phyloP scores from a whole-genome alignment of 352 stramenopile genomes.

The Globisporangium echinulatum region DNA sequence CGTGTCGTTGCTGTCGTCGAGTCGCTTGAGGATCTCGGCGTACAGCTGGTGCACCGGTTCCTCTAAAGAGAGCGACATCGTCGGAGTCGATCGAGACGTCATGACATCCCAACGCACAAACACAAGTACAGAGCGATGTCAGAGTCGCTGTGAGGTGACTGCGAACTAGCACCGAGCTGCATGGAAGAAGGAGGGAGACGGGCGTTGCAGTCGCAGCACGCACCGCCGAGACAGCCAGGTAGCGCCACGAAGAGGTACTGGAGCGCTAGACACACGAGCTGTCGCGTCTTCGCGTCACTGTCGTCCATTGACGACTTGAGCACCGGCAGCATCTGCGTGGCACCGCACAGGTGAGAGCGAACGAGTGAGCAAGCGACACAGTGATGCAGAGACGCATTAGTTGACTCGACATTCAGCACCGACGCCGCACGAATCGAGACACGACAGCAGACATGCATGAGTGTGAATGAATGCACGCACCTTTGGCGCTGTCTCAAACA shows the following conservation, averaged over 20 bases:
- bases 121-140: background rate
- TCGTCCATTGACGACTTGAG: constrained; percentile 88
- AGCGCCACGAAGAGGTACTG: constrained; percentile 83
- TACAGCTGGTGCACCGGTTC: constrained; percentile 89
- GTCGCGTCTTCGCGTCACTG: constrained; percentile 80
- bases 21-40: constrained; percentile 88
- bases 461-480: constrained; percentile 14
- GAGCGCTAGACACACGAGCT: constrained; percentile 85
- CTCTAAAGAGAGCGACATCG: constrained; percentile 28
- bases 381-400: background rate
- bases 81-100: too few species aligned
- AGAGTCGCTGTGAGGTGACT: background rate
- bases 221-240: constrained; percentile 68
- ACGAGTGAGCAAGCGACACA: background rate
- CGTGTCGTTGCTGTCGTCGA: constrained; percentile 89
- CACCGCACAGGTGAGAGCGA: too few species aligned
- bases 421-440: too few species aligned
- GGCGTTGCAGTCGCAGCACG: background rate
- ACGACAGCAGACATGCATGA: too few species aligned
- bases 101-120: background rate
- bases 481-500: constrained; percentile 82
- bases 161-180: too few species aligned
- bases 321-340: constrained; percentile 74
- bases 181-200: too few species aligned
- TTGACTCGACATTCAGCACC: too few species aligned